Conservation (phyloP, 345 rosid species). For the Ceriops tagal region DNA sequence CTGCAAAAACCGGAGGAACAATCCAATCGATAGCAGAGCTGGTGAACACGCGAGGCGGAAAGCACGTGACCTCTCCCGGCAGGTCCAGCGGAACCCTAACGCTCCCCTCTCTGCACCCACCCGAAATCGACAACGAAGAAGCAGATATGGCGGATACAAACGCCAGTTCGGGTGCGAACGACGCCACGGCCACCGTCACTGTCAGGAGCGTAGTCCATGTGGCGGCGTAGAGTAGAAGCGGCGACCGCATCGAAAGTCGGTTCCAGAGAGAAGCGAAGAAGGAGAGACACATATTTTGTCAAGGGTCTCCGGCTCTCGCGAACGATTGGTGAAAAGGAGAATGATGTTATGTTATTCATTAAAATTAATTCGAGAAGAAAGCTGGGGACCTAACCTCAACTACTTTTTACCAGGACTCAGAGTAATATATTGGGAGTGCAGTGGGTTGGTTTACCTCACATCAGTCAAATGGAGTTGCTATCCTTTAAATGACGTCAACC, state of each 20-base stretch:
- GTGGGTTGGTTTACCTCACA: too few relatives aligned
- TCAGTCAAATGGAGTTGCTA: too few relatives aligned
- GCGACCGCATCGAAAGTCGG: constrained; percentile 36
- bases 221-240: constrained; percentile 57
- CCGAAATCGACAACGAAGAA: constrained; percentile 47
- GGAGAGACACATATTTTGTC: not conserved
- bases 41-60: constrained; percentile 31
- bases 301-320: too few relatives aligned
- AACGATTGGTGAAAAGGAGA: too few relatives aligned
- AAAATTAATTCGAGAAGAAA: too few relatives aligned
- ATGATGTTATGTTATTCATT: too few relatives aligned
- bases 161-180: constrained; percentile 74
- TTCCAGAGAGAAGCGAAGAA: constrained; percentile 28
- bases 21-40: too few relatives aligned
- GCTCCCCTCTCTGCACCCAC: constrained; percentile 44
- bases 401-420: too few relatives aligned
- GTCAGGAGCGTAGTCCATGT: constrained; percentile 73
- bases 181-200: constrained; percentile 62
- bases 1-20: constrained; percentile 44
- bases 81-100: constrained; percentile 64
- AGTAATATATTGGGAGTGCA: too few relatives aligned
- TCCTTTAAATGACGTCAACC: too few relatives aligned
- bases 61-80: constrained; percentile 61
- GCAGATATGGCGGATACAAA: constrained; percentile 68
- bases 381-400: too few relatives aligned